phyloP scores from a whole-genome alignment of 202 grass and related monocot genomes.

The Thinopyrum obtusiflorum region DNA sequence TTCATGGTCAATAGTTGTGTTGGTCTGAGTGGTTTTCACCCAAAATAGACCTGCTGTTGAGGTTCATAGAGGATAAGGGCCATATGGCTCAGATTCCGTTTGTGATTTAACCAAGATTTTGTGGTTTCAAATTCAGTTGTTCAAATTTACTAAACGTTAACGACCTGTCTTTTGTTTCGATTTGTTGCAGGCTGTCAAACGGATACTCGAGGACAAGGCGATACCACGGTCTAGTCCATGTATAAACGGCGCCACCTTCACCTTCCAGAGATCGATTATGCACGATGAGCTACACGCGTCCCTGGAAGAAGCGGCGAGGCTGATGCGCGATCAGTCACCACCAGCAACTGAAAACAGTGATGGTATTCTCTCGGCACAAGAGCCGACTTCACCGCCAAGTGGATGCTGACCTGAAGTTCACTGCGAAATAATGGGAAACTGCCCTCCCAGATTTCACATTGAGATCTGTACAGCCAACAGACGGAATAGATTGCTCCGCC shows the following conservation, averaged over 20 bases:
- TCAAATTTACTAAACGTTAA: not conserved
- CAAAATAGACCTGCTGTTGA: not conserved
- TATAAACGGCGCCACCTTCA: slow-evolving; percentile 41
- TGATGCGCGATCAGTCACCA: slow-evolving; percentile 26
- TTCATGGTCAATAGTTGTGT: not conserved
- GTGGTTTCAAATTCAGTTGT: not conserved
- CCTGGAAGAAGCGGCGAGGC: slow-evolving; percentile 51
- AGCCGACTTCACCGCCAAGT: slow-evolving; percentile 1
- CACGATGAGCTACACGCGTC: slow-evolving; percentile 60
- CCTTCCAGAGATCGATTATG: slow-evolving; percentile 57
- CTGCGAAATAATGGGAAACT: slow-evolving; percentile 23
- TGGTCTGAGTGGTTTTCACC: too few species aligned
- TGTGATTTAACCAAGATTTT: not conserved
- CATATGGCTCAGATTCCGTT: not conserved
- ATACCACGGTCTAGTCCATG: slow-evolving; percentile 30
- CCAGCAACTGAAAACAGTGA: slow-evolving; percentile 17
- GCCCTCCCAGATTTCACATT: slow-evolving; percentile 28
- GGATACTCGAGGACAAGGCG: slow-evolving; percentile 51
- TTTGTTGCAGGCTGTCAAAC: slow-evolving; percentile 53
- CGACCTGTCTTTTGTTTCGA: not conserved
- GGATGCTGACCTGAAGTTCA: slow-evolving; percentile 16
- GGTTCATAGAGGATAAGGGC: not conserved
- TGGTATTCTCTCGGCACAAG: slow-evolving; percentile 23
- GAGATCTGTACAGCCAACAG: slow-evolving; percentile 32
- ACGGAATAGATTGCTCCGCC: not conserved